Percentiles rank a stretch among this genome's conserved stretches.
Evolutionary conservation across 176 grass and related monocot genomes (phyloP).

Genomic region (Cenchrus americanus): DNA sequence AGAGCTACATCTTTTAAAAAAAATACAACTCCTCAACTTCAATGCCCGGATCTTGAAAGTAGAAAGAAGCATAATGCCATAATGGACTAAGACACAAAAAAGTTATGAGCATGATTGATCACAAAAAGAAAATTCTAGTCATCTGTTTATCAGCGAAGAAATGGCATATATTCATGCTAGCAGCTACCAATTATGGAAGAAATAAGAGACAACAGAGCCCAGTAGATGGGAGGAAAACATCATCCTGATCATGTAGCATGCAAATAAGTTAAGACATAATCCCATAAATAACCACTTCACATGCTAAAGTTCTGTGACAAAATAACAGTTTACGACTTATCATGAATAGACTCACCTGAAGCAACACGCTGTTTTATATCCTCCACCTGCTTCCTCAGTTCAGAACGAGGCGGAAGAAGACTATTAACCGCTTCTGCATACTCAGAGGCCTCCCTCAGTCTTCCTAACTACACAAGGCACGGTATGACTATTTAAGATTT

Average conservation of each 20-base stretch:
- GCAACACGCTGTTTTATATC: slow-evolving; percentile 60
- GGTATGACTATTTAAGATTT: no score
- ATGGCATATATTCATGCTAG: slow-evolving; percentile 12
- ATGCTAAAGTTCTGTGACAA: slow-evolving; percentile 2
- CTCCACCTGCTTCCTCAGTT: slow-evolving; percentile 56
- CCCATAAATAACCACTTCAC: slow-evolving; percentile 26
- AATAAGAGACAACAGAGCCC: neutral
- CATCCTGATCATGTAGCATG: slow-evolving; percentile 29
- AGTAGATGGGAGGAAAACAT: neutral
- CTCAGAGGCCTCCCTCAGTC: slow-evolving; percentile 73
- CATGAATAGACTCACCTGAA: slow-evolving; percentile 57
- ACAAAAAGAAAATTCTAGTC: neutral
- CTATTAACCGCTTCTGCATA: slow-evolving; percentile 58
- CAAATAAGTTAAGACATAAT: neutral
- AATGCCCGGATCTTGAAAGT: slow-evolving; percentile 10
- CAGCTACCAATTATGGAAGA: slow-evolving; percentile 22
- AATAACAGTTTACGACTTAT: neutral
- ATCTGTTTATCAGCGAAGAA: neutral
- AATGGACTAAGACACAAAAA: neutral
- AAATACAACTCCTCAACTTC: slow-evolving; percentile 1
- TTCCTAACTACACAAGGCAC: slow-evolving; percentile 72
- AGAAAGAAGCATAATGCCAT: slow-evolving; percentile 27
- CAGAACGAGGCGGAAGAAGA: slow-evolving; percentile 60
- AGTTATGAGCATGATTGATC: slow-evolving; percentile 11
- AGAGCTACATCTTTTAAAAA: slow-evolving; percentile 27